Conservation (phyloP, 495 filamentous ascomycete genomes). For the Tuber aestivum region DNA sequence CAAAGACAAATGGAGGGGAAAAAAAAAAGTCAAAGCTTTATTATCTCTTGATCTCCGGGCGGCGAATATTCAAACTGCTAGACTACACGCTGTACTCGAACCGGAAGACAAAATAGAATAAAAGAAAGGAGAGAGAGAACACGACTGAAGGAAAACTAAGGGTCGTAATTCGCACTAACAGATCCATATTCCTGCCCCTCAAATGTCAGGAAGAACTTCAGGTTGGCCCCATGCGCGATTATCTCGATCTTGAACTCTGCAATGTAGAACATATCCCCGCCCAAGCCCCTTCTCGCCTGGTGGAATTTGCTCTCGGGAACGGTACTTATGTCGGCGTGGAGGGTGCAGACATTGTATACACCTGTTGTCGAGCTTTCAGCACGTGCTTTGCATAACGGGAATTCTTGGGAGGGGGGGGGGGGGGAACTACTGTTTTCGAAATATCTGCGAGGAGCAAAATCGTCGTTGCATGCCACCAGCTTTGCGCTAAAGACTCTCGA, state of each 20-base stretch:
- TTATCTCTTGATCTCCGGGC: not conserved
- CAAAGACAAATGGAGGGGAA: not conserved
- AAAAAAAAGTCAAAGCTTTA: not conserved
- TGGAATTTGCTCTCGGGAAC: slow-evolving; percentile 19
- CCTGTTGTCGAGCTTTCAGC: not conserved
- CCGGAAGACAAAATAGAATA: not conserved
- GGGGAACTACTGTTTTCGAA: not conserved
- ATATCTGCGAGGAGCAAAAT: slow-evolving; percentile 3
- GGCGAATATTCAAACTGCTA: not conserved
- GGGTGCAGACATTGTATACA: slow-evolving; percentile 19
- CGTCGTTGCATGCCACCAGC: slow-evolving; percentile 7
- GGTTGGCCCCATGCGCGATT: not conserved
- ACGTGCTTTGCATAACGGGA: not conserved
- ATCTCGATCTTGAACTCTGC: slow-evolving; percentile 1
- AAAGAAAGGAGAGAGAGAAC: not conserved
- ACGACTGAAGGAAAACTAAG: not conserved
- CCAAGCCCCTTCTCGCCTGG: not conserved
- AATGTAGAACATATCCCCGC: not conserved
- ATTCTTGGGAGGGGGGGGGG: not conserved
- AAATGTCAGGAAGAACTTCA: slow-evolving; percentile 1
- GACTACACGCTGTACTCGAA: not conserved
- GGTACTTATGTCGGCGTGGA: slow-evolving; percentile 14
- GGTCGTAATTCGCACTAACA: not conserved
- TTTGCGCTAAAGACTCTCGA: slow-evolving; percentile 4
- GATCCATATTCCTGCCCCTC: not conserved